Percentiles rank a stretch among this genome's conserved stretches.
These are phyloP conservation scores for Viola odorata DNA, from an alignment of 345 rosid species.

Conservation along the genomic window DNA sequence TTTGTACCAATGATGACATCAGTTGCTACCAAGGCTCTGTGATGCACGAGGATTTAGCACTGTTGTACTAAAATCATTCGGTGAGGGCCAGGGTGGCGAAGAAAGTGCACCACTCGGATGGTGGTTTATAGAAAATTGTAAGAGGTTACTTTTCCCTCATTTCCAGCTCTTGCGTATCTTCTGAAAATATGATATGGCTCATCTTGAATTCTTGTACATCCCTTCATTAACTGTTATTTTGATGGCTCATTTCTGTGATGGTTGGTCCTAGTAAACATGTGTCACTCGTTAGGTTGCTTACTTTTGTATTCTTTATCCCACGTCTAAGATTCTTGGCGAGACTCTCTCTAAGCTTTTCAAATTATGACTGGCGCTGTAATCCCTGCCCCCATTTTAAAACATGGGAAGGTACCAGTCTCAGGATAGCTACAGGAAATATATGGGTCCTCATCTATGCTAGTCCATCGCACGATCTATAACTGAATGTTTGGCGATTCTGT, in stretches of 20 bases:
- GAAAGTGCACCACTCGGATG: slow-evolving; percentile 8
- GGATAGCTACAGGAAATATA: too few relatives aligned
- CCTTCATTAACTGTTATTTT: slow-evolving; percentile 1
- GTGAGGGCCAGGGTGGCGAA: slow-evolving; percentile 5
- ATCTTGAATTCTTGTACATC: slow-evolving; percentile 4
- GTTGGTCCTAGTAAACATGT: not conserved
- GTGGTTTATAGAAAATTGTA: slow-evolving; percentile 17
- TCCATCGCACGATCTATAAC: too few relatives aligned
- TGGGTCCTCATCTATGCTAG: too few relatives aligned
- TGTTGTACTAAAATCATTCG: slow-evolving; percentile 7
- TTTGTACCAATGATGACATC: slow-evolving; percentile 2
- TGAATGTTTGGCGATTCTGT: too few relatives aligned
- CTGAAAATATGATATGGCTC: slow-evolving; percentile 5
- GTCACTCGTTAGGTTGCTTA: not conserved
- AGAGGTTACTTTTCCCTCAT: slow-evolving; percentile 8
- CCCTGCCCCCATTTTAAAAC: too few relatives aligned
- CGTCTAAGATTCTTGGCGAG: too few relatives aligned
- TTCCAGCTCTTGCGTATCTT: slow-evolving; percentile 9
- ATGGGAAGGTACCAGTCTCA: too few relatives aligned
- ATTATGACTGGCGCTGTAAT: too few relatives aligned
- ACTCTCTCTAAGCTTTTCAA: too few relatives aligned
- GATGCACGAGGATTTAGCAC: slow-evolving; percentile 10
- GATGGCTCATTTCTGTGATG: not conserved
- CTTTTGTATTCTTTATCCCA: not conserved
- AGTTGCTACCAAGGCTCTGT: not conserved